Evolutionary conservation across 116 monocot species (phyloP).

Genomic region (Trichopus zeylanicus): DNA sequence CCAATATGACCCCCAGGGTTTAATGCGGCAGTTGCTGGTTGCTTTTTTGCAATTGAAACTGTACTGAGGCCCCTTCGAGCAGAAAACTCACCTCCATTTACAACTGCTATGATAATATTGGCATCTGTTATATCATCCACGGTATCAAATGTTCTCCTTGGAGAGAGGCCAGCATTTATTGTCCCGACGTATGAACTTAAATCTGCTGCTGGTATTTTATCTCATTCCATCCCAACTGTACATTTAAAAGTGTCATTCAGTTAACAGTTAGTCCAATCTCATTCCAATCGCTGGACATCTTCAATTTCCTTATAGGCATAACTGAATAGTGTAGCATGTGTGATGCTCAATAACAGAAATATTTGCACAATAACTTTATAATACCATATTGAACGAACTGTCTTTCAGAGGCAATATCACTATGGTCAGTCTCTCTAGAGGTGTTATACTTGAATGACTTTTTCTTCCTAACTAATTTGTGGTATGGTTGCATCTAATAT

Average conservation of each 20-base stretch:
- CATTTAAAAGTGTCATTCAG: neutral
- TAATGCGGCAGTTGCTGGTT: constrained; percentile 98
- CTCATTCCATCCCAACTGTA: constrained; percentile 30
- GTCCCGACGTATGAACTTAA: constrained; percentile 99
- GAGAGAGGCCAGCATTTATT: constrained; percentile 86
- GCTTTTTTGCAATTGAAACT: constrained; percentile 99
- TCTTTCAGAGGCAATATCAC: too few species aligned
- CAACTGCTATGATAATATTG: constrained; percentile 98
- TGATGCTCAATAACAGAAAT: too few species aligned
- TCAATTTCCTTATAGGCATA: too few species aligned
- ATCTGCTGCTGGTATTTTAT: constrained; percentile 99
- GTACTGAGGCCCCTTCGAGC: constrained; percentile 90
- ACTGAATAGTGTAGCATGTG: too few species aligned
- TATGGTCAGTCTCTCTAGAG: too few species aligned
- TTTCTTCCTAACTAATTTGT: too few species aligned
- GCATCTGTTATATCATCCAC: constrained; percentile 99
- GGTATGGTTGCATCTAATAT: too few species aligned
- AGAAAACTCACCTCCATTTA: constrained; percentile 98
- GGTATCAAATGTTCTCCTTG: constrained; percentile 94
- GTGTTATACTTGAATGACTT: too few species aligned
- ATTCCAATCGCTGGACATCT: too few species aligned
- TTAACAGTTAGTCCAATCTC: too few species aligned
- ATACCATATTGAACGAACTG: too few species aligned
- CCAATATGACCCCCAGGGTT: constrained; percentile 62
- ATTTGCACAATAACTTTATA: too few species aligned